Base-by-base conservation (phyloP, 495 filamentous ascomycete genomes). In the Penicillium samsonianum region DNA sequence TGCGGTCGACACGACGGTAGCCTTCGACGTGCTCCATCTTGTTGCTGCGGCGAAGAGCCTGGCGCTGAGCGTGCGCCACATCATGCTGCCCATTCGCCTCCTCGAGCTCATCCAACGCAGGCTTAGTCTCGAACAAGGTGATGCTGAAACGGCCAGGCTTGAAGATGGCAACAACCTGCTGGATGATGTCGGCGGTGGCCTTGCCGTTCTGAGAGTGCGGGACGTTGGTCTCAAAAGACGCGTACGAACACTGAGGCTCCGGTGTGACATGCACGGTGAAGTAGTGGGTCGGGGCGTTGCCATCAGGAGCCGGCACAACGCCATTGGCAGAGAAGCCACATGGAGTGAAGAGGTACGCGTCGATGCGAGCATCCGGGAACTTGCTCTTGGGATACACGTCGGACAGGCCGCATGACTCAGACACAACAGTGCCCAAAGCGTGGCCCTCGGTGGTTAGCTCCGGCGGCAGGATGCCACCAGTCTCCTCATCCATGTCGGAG, bases 251-350 rank as follows among this genome's bases (percentile, higher is more conserved):
- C 66, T 95, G 85, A 31, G 94, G 89, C 79, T 99, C 95, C 1
- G 95, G 95, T 0, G 95, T 99, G 57, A 99, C 95, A 70, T 99
- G 95, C 42, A 99, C 95, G 2, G 93, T 99, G 80, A 96, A 99
- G 74, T 99, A 99, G 75, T 98, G 91, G 17, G 88, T 90, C 37
- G 80, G 82, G 30, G 75, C 78, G 37, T 74, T 77, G 54, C 80
- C 81, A 25, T 82, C 75, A 4, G 92, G 88, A 46, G 90, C 87
- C 14, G 95, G 95, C 41, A 99, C 84, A 41, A 99, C 92, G 48
- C 91, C 95, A 63, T 99, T 99, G 76, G 95, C 95, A 5, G 93
- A 97, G 76, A 96, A 99, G 45, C 95, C 95, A 71, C 95, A 99
- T 0, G 95, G 95, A 1, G 90, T 90, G 81, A 99, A 99, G 28